phyloP scores from a whole-genome alignment of 495 filamentous ascomycete species.

The Hypoxylon rickii region DNA sequence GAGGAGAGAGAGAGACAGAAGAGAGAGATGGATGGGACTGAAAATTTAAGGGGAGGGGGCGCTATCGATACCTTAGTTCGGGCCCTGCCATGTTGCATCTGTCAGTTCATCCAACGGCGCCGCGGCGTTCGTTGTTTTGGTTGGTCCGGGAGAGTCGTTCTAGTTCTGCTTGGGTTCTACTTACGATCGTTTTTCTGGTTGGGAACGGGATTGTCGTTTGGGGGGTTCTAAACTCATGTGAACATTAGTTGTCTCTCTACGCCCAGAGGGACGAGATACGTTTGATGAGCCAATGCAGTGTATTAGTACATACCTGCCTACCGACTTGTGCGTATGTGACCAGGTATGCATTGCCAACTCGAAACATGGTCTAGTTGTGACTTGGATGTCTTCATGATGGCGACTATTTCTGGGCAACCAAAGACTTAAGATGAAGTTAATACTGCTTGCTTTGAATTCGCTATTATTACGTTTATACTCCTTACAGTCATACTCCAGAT shows the following conservation, averaged over 20 bases:
- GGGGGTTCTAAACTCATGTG: no score
- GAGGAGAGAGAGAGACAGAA: background rate
- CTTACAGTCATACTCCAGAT: no score
- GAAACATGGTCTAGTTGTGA: no score
- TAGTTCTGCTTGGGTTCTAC: slow-evolving; percentile 9
- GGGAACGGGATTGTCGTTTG: no score
- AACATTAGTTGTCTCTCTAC: background rate
- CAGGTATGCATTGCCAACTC: background rate
- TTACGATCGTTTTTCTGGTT: no score
- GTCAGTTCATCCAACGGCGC: slow-evolving; percentile 27
- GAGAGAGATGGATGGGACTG: background rate
- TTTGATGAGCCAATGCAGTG: background rate
- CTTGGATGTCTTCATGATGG: no score
- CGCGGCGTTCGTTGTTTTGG: slow-evolving; percentile 18
- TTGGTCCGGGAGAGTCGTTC: background rate
- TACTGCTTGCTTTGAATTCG: no score
- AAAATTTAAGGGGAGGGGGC: slow-evolving; percentile 10
- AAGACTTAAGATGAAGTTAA: no score
- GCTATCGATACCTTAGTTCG: background rate
- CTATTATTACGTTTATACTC: no score
- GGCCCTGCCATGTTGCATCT: slow-evolving; percentile 21
- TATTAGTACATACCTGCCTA: slow-evolving; percentile 5
- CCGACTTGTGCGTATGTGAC: slow-evolving; percentile 14
- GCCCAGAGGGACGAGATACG: background rate
- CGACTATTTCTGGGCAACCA: no score